Percentiles rank a stretch among this genome's conserved stretches.
These are phyloP conservation scores for Inga oerstediana DNA, from an alignment of 306 rosid species.

Conservation along the genomic window DNA sequence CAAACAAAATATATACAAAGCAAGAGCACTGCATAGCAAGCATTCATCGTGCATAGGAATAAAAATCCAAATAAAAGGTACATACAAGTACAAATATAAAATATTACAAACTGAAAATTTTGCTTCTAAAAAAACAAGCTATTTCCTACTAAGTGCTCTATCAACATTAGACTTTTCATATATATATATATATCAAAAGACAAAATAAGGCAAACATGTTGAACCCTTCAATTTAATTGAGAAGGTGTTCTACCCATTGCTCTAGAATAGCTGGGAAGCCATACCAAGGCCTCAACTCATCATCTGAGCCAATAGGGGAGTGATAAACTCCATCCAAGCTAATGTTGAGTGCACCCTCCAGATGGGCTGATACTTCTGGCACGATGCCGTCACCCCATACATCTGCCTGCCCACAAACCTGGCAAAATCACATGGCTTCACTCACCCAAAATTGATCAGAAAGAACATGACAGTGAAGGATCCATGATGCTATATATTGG, in stretches of 20 bases:
- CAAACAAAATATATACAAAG: too few relatives aligned
- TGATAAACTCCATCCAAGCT: slow-evolving; percentile 83
- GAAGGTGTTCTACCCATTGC: slow-evolving; percentile 77
- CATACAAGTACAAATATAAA: not conserved
- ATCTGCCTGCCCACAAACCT: slow-evolving; percentile 88
- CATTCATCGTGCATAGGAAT: too few relatives aligned
- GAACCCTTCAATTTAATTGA: slow-evolving; percentile 32
- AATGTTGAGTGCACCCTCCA: slow-evolving; percentile 80
- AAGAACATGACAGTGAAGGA: too few relatives aligned
- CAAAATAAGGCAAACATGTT: not conserved
- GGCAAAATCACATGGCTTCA: slow-evolving; percentile 20
- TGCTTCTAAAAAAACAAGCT: too few relatives aligned
- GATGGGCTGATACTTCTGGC: slow-evolving; percentile 82
- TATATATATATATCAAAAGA: too few relatives aligned
- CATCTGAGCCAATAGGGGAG: slow-evolving; percentile 94
- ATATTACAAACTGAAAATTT: too few relatives aligned
- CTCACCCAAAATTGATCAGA: too few relatives aligned
- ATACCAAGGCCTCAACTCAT: slow-evolving; percentile 78
- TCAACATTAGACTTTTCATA: too few relatives aligned
- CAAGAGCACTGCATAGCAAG: not conserved
- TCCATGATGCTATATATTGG: too few relatives aligned
- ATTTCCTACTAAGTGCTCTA: too few relatives aligned
- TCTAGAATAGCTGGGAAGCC: slow-evolving; percentile 76
- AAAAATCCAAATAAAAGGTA: not conserved
- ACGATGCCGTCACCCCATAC: slow-evolving; percentile 97